phyloP scores from a whole-genome alignment of 2,329 filamentous ascomycete species.

The Pseudopithomyces maydicus region DNA sequence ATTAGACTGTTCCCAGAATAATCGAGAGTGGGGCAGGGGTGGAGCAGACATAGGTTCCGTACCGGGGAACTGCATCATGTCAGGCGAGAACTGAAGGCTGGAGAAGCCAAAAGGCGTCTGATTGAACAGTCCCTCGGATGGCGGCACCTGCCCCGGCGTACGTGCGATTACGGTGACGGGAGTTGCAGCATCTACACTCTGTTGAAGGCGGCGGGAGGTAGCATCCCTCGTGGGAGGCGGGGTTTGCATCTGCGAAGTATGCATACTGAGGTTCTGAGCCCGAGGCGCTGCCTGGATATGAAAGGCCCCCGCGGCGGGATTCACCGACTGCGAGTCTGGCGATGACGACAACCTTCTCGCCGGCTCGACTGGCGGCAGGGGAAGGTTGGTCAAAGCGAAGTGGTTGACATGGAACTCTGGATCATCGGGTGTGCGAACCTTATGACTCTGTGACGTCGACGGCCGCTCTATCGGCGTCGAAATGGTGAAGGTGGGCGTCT shows the following conservation, averaged over 20 bases:
- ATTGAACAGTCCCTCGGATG: conserved; percentile 37
- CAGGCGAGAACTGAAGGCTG: conserved; percentile 62
- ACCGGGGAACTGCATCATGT: conserved; percentile 59
- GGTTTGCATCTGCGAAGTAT: conserved; percentile 61
- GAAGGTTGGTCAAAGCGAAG: conserved; percentile 60
- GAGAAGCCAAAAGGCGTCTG: conserved; percentile 54
- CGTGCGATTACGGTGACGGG: conserved; percentile 49
- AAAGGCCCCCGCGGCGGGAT: conserved; percentile 10
- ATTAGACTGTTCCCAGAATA: conserved; percentile 44
- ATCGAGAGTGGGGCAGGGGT: conserved; percentile 56
- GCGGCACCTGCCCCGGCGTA: conserved; percentile 38
- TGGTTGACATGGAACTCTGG: conserved; percentile 65
- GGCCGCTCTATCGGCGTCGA: conserved; percentile 43
- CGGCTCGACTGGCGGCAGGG: conserved; percentile 65
- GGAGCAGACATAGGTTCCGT: conserved; percentile 62
- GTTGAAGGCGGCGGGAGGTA: conserved; percentile 54
- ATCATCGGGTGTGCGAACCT: conserved; percentile 44
- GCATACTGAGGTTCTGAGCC: conserved; percentile 41
- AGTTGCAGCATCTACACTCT: conserved; percentile 35
- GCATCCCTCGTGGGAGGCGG: conserved; percentile 64
- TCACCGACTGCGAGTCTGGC: conserved; percentile 49
- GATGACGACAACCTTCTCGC: conserved; percentile 65
- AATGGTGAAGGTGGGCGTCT: conserved; percentile 47
- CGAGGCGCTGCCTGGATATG: conserved; percentile 20
- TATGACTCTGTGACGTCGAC: conserved; percentile 41